Evolutionary conservation across 2,329 filamentous ascomycete species (phyloP), one percentile per base, ranked within the genome.

Genomic region (Exophiala spinifera): DNA sequence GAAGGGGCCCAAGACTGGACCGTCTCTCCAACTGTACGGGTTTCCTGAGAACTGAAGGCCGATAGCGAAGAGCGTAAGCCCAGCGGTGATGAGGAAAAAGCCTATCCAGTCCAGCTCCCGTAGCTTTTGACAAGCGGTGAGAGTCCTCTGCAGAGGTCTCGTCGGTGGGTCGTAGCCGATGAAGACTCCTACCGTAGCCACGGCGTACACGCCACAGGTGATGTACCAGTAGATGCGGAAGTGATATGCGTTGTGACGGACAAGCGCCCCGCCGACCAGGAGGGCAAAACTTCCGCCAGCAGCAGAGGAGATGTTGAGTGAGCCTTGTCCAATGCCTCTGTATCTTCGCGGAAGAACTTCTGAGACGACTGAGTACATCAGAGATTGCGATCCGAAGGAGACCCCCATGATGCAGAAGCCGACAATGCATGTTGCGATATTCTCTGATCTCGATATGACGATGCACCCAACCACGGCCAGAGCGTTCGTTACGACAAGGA

Each of bases 1-100:
- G 7, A 84, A 63, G 1, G 80, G 73, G 3, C 70, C 73, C 1
- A 83, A 63, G 1, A 84, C 78, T 2, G 76, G 70, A 0, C 74
- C 68, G 4, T 76, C 74, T 3, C 63, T 64, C 81, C 81, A 84
- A 1, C 73, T 61, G 59, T 82, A 82, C 1, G 73, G 74, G 5
- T 75, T 75, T 3, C 80, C 80, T 14, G 74, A 80, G 80, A 80
- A 83, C 0, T 79, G 78, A 31, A 82, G 70, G 10, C 72, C 80
- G 4, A 84, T 68, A 34, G 82, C 76, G 8, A 84, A 64, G 17
- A 83, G 71, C 0, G 31, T 34, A 6, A 57, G 15, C 2, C 55
- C 50, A 25, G n/a, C 15, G 11, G 39, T 25, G 2, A 60, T 34
- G 15, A 57, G 34, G 11, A 33, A 8, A 31, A 47, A 49, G 1